phyloP scores from a whole-genome alignment of 2,329 filamentous ascomycete species.

The Chalaropsis ovoidea region DNA sequence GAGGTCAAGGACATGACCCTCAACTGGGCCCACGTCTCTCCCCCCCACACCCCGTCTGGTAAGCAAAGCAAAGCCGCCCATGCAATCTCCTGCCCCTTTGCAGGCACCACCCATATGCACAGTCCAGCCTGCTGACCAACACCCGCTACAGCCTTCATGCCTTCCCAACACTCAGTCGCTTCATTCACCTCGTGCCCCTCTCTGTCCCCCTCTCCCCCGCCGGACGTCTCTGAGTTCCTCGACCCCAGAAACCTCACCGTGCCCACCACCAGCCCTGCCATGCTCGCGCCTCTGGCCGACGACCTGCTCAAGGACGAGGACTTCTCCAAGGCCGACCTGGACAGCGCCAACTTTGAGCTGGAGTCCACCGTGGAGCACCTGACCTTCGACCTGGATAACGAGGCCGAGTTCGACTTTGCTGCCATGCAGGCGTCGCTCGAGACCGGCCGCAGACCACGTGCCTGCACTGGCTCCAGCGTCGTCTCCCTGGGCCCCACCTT shows the following conservation, averaged over 20 bases:
- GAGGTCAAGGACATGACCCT: constrained; percentile 48
- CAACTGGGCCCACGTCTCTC: constrained; percentile 71
- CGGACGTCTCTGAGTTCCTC: constrained; percentile 70
- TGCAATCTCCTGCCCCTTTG: not conserved
- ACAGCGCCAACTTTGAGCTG: constrained; percentile 31
- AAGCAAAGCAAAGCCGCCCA: constrained; percentile 37
- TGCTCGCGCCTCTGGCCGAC: constrained; percentile 52
- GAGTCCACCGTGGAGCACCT: constrained; percentile 31
- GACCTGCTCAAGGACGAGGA: constrained; percentile 48
- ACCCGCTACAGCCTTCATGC: constrained; percentile 24
- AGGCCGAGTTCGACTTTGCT: constrained; percentile 43
- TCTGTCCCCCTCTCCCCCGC: constrained; percentile 66
- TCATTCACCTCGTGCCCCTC: constrained; percentile 58
- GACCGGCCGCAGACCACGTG: constrained; percentile 55
- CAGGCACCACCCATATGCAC: not conserved
- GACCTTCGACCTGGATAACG: constrained; percentile 1
- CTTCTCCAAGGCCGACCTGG: constrained; percentile 36
- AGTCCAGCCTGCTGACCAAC: not conserved
- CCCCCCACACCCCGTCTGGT: constrained; percentile 77
- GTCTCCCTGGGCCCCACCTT: constrained; percentile 63
- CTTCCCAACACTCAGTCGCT: constrained; percentile 14
- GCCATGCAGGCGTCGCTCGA: constrained; percentile 43
- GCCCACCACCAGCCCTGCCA: constrained; percentile 42
- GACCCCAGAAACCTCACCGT: constrained; percentile 86
- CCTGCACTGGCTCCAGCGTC: constrained; percentile 56